A percentile compares a stretch with the other conserved stretches of the same genome.
Evolutionary conservation across 2,329 filamentous ascomycete species (phyloP).

Genomic region (Aspergillus sclerotialis): DNA sequence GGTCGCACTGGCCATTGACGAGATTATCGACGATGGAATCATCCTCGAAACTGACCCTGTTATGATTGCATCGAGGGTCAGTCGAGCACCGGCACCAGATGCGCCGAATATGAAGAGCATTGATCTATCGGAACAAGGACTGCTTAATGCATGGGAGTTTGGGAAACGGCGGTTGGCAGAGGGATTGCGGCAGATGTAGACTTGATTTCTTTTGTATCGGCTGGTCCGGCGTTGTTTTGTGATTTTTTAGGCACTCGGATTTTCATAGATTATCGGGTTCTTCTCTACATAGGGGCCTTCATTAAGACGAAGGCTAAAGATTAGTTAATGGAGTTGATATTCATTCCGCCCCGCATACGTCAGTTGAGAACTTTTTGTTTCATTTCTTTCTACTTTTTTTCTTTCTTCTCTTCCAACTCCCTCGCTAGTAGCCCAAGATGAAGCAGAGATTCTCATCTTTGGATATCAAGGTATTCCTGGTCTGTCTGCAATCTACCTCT

Average conservation of each 20-base stretch:
- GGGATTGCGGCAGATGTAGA: conserved; percentile 62
- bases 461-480: conserved; percentile 45
- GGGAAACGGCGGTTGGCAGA: conserved; percentile 88
- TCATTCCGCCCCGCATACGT: conserved; percentile 31
- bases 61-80: conserved; percentile 85
- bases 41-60: conserved; percentile 96
- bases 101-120: conserved; percentile 83
- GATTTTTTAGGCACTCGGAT: no score
- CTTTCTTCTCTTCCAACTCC: conserved; percentile 3
- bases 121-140: conserved; percentile 89
- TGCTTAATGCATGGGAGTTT: conserved; percentile 89
- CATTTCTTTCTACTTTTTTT: conserved; percentile 12
- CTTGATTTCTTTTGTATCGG: conserved; percentile 21
- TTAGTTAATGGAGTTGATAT: no score
- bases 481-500: not conserved
- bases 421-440: conserved; percentile 39
- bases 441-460: conserved; percentile 55
- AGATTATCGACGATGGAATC: conserved; percentile 91
- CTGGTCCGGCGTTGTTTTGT: conserved; percentile 30
- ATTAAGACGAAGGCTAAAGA: no score
- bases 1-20: conserved; percentile 86
- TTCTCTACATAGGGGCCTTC: no score
- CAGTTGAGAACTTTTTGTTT: conserved; percentile 16
- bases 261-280: no score
- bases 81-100: conserved; percentile 84